Conservation (phyloP, 2,329 filamentous ascomycete genomes). For the Anthostomella pinea region DNA sequence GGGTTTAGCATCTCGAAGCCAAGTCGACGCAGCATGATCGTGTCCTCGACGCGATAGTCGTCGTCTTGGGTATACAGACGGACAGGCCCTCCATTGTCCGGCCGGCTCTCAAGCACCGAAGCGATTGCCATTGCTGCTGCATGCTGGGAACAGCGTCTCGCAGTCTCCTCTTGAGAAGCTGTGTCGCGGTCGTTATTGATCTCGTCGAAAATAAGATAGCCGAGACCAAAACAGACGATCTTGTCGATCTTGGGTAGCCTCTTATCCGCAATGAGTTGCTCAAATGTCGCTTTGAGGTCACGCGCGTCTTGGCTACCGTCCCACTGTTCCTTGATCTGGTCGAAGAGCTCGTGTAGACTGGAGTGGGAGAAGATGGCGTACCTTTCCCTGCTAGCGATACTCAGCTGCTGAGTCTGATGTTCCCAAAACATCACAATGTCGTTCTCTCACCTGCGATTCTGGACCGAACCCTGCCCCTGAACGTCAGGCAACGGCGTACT, state of each 20-base stretch:
- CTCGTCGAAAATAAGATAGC: no score
- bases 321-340: conserved; percentile 2
- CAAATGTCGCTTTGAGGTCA: background rate
- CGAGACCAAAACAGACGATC: conserved; percentile 4
- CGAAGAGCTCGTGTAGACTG: no score
- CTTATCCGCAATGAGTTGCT: background rate
- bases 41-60: background rate
- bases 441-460: no score
- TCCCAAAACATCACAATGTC: no score
- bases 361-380: background rate
- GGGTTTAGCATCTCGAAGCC: conserved; percentile 1
- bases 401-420: background rate
- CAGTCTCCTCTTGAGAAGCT: background rate
- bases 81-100: background rate
- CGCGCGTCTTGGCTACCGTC: background rate
- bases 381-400: background rate
- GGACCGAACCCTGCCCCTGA: no score
- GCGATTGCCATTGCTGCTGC: background rate
- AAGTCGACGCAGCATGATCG: background rate
- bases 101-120: background rate
- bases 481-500: no score
- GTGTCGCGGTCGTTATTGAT: background rate
- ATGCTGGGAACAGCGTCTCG: background rate
- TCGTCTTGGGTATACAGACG: conserved; percentile 1
- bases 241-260: conserved; percentile 1